Evolutionary conservation across 176 grass and related monocot genomes (phyloP).

Genomic region (Hordeum marinum): DNA sequence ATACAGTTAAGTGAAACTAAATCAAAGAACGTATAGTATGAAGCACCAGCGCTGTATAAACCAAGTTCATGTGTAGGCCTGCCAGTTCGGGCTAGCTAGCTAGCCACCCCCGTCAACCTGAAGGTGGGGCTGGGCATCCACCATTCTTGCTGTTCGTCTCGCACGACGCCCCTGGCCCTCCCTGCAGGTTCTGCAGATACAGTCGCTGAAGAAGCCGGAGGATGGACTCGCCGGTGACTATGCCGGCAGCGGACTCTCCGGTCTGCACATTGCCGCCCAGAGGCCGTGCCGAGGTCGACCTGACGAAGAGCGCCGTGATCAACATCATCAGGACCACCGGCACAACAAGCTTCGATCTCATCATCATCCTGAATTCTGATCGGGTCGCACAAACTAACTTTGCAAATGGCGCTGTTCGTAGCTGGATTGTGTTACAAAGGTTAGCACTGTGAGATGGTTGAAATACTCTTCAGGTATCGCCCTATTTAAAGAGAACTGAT

Average conservation of each 20-base stretch:
- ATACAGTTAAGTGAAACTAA: background rate
- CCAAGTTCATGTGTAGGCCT: background rate
- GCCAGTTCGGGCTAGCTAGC: background rate
- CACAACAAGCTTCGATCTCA: background rate
- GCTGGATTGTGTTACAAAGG: background rate
- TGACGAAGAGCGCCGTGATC: background rate
- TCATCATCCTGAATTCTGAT: background rate
- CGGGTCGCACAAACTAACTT: background rate
- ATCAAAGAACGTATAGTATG: background rate
- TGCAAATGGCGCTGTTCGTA: background rate
- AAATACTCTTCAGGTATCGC: background rate
- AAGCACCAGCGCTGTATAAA: background rate
- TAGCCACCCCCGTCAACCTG: background rate
- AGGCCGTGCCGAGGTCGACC: conserved; percentile 33
- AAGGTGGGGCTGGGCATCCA: conserved; percentile 9
- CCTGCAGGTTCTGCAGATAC: conserved; percentile 37
- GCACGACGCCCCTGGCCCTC: conserved; percentile 11
- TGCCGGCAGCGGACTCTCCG: background rate
- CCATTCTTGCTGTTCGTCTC: conserved; percentile 25
- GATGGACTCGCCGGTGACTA: conserved; percentile 8
- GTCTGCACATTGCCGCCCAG: background rate
- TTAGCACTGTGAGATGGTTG: background rate
- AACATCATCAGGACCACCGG: background rate
- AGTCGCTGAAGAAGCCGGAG: conserved; percentile 21
- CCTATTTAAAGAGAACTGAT: background rate